Percentiles rank a stretch among this genome's conserved stretches.
phyloP scores from a whole-genome alignment of 1,284 basidiomycete species.

The Boletellus sp. region DNA sequence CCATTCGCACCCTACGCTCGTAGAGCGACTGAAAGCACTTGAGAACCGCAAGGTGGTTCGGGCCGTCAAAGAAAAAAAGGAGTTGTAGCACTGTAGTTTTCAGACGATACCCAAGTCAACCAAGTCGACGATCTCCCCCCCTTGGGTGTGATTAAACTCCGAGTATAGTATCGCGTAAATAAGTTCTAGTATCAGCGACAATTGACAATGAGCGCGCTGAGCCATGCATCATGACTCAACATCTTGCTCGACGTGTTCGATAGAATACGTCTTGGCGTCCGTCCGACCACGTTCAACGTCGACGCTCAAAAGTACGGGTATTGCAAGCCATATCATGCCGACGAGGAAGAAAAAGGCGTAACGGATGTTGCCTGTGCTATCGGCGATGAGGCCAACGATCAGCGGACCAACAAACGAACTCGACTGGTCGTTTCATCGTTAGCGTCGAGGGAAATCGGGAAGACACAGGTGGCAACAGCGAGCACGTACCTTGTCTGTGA shows the following conservation, averaged over 20 bases:
- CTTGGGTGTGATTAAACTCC: too few relatives aligned
- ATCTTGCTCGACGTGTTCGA: not conserved
- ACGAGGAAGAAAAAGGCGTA: slow-evolving; percentile 87
- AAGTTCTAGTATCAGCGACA: too few relatives aligned
- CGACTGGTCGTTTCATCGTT: slow-evolving; percentile 45
- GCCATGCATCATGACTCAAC: not conserved
- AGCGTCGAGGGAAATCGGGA: not conserved
- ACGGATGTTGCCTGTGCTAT: slow-evolving; percentile 84
- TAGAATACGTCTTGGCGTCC: slow-evolving; percentile 50
- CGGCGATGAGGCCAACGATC: slow-evolving; percentile 81
- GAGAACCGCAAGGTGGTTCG: slow-evolving; percentile 51
- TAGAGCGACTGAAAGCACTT: slow-evolving; percentile 79
- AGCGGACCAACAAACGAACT: slow-evolving; percentile 87
- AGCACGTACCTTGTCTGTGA: slow-evolving; percentile 74
- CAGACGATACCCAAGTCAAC: too few relatives aligned
- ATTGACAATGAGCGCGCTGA: too few relatives aligned
- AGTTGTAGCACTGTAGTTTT: slow-evolving; percentile 5
- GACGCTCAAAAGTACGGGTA: slow-evolving; percentile 73
- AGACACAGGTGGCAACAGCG: too few relatives aligned
- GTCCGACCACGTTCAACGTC: slow-evolving; percentile 64
- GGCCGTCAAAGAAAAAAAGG: slow-evolving; percentile 28
- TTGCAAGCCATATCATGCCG: slow-evolving; percentile 72
- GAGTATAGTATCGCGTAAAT: too few relatives aligned
- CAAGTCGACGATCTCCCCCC: too few relatives aligned
- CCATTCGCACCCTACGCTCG: slow-evolving; percentile 88